These are phyloP conservation scores for Glycine soja DNA, from an alignment of 306 rosid genomes.

Conservation along the genomic window DNA sequence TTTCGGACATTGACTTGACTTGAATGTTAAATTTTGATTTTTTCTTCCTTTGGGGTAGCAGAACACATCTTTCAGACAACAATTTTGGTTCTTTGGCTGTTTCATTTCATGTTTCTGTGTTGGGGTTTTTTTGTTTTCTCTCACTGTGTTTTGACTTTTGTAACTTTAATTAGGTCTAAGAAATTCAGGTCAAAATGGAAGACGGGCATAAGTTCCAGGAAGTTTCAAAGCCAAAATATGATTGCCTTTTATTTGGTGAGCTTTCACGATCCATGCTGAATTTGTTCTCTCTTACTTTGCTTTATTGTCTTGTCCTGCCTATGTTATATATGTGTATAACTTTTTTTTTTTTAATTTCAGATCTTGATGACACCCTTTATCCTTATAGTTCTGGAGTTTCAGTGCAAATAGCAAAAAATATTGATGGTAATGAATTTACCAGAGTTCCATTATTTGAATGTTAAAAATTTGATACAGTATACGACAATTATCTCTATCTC, in stretches of 20 bases:
- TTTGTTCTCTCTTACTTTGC: not conserved
- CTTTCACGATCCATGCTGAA: not conserved
- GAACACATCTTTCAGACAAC: not conserved
- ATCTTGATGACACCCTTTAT: constrained; percentile 94
- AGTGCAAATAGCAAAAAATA: constrained; percentile 62
- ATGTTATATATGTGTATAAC: not conserved
- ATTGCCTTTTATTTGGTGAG: constrained; percentile 84
- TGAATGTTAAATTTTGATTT: not conserved
- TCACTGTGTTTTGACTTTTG: not conserved
- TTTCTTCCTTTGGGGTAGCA: too few species aligned
- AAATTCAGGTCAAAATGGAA: constrained; percentile 62
- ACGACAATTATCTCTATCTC: not conserved
- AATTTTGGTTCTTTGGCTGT: too few species aligned
- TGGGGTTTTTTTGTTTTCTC: not conserved
- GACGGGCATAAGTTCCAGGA: constrained; percentile 56
- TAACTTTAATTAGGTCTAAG: constrained; percentile 24
- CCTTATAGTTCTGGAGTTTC: constrained; percentile 77
- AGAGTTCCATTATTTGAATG: not conserved
- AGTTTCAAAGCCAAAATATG: constrained; percentile 61
- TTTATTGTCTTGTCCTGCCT: not conserved
- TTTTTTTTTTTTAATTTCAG: constrained; percentile 57
- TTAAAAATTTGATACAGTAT: not conserved
- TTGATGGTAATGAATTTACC: constrained; percentile 60
- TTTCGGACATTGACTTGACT: not conserved
- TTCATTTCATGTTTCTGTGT: not conserved